Evolutionary conservation across 1,139 yeast genomes (phyloP).

Genomic region (Debaryomycetaceae sp.): DNA sequence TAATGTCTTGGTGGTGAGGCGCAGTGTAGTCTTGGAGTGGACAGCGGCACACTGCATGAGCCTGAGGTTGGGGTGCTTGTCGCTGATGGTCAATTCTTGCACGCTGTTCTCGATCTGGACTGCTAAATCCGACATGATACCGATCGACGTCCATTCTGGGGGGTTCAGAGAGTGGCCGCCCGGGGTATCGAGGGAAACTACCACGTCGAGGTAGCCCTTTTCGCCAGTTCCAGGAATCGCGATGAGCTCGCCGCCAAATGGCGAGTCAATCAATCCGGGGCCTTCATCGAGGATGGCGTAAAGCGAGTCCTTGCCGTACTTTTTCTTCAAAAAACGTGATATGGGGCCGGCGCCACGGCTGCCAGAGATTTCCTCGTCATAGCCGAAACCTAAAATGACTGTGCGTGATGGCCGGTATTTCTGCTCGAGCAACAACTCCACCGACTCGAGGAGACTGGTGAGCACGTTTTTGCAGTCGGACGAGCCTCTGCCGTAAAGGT

Average conservation of each 20-base stretch:
- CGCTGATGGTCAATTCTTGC: slow-evolving; percentile 30
- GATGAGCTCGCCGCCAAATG: slow-evolving; percentile 19
- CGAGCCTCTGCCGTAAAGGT: slow-evolving; percentile 56
- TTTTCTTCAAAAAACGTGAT: slow-evolving; percentile 28
- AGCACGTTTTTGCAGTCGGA: slow-evolving; percentile 53
- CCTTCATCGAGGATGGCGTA: slow-evolving; percentile 62
- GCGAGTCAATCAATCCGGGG: slow-evolving; percentile 20
- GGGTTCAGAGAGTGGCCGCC: slow-evolving; percentile 76
- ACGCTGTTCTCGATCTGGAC: slow-evolving; percentile 39
- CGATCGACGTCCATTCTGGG: slow-evolving; percentile 64
- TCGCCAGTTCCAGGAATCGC: slow-evolving; percentile 46
- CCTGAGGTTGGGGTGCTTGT: slow-evolving; percentile 38
- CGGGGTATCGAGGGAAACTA: slow-evolving; percentile 38
- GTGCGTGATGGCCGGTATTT: slow-evolving; percentile 46
- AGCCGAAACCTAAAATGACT: slow-evolving; percentile 51
- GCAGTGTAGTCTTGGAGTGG: slow-evolving; percentile 11
- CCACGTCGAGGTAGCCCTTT: slow-evolving; percentile 50
- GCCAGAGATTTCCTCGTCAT: slow-evolving; percentile 66
- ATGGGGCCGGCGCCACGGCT: slow-evolving; percentile 41
- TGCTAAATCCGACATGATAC: slow-evolving; percentile 49
- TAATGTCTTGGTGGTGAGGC: slow-evolving; percentile 11
- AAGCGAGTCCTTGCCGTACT: slow-evolving; percentile 46
- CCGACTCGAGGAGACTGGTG: slow-evolving; percentile 47
- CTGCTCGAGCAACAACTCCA: slow-evolving; percentile 35
- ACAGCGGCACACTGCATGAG: slow-evolving; percentile 39